phyloP scores from a whole-genome alignment of 2,329 filamentous ascomycete species.

The Shiraia bambusicola region DNA sequence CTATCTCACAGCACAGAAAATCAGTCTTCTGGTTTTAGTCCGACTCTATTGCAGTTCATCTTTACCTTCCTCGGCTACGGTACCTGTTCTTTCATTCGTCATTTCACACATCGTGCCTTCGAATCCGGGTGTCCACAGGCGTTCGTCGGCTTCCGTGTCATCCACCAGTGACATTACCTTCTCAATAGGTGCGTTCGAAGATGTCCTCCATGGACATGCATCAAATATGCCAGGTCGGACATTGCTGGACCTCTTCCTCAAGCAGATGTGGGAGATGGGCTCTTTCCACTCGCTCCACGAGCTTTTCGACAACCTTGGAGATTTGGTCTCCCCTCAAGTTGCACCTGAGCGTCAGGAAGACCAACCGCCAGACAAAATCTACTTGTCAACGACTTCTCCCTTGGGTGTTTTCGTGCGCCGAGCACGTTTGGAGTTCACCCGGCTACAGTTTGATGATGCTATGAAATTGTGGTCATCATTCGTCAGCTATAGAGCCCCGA shows the following conservation, averaged over 20 bases:
- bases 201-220: conserved; percentile 47
- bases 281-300: conserved; percentile 77
- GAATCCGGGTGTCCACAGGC: conserved; percentile 21
- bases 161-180: conserved; percentile 37
- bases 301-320: conserved; percentile 66
- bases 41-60: conserved; percentile 75
- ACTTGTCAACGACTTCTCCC: conserved; percentile 72
- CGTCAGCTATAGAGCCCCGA: conserved; percentile 76
- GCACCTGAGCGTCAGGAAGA: conserved; percentile 24
- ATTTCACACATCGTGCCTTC: conserved; percentile 63
- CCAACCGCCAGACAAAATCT: conserved; percentile 49
- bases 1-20: conserved; percentile 85
- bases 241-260: conserved; percentile 86
- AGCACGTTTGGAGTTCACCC: conserved; percentile 74
- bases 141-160: conserved; percentile 24
- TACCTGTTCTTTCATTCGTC: conserved; percentile 77
- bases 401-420: conserved; percentile 79
- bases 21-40: conserved; percentile 77
- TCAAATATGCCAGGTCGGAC: conserved; percentile 69
- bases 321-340: conserved; percentile 56
- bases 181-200: conserved; percentile 48
- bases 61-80: conserved; percentile 68
- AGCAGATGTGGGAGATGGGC: conserved; percentile 79
- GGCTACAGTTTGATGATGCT: conserved; percentile 77
- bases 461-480: conserved; percentile 80